Conservation (phyloP, 176 grass and related monocot species). For the Oryza nivara region DNA sequence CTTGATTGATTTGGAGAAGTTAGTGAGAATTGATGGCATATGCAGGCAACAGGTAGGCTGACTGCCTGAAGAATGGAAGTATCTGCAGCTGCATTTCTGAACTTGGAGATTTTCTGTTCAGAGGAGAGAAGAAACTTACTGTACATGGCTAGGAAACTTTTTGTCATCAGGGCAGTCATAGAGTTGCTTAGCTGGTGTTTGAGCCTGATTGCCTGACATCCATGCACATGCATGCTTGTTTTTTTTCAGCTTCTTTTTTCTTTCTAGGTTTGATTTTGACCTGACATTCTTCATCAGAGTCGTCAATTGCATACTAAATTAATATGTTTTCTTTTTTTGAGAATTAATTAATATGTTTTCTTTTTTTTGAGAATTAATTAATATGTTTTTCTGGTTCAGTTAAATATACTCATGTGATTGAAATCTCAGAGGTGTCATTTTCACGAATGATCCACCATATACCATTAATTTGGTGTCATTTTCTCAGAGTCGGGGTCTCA, state of each 20-base stretch:
- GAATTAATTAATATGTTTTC: no score
- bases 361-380: no score
- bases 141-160: no score
- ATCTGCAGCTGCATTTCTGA: not conserved
- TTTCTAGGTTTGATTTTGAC: not conserved
- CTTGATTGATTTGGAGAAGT: not conserved
- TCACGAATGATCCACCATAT: not conserved
- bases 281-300: no score
- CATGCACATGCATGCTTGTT: not conserved
- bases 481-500: no score
- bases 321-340: no score
- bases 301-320: not conserved
- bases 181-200: not conserved
- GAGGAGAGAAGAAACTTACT: not conserved
- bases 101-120: not conserved
- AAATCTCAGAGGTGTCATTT: not conserved
- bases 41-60: not conserved
- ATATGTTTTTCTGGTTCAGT: not conserved
- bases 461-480: no score
- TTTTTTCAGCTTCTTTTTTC: not conserved
- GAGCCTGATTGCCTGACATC: not conserved
- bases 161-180: not conserved
- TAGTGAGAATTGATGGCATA: conserved; percentile 13
- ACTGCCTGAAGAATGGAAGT: not conserved
- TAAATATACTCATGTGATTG: not conserved